Evolutionary conservation across 176 grass and related monocot species (phyloP), one percentile per base, ranked within the genome.

Genomic region (Coix lacrymajobi): DNA sequence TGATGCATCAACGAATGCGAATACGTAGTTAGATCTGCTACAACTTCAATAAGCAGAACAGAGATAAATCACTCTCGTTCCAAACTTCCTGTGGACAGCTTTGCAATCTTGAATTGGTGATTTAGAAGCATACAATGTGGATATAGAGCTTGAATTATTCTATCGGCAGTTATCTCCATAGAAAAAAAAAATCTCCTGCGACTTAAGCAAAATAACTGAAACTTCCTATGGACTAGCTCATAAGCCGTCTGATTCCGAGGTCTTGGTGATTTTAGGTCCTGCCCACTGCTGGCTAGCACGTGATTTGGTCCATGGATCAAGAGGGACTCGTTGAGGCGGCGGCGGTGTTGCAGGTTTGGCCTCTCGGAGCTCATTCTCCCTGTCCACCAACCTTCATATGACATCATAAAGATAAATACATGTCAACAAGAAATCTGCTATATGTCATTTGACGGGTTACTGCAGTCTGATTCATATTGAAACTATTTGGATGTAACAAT

Each of bases 281-380:
- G 92, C 89, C 96, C 87, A 88, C 19, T 88, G 88, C 70, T 93
- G 92, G 71, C 73, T 86, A 65, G 88, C 73, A 67, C 89, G 91
- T 36, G 92, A 95, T 41, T 89, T 92, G 3, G 87, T 9, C 96
- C 96, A 98, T 38, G 96, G 96, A 88, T 98, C 96, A 78, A 93
- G 87, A 73, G 92, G 88, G 6, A 24, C 44, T 28, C 77, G 83
- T 57, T 89, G 90, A 25, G 96, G 77, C 26, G 91, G 91, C 3
- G 87, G 91, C 4, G 89, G 92, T 0, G 63, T 79, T 39, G 92
- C 89, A 34, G 92, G 86, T 73, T 98, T 98, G 26, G 96, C 85
- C 73, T 98, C 91, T 81, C 91, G 73, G 30, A 98, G 91, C 62
- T 98, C 96, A 17, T 98, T 95, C 57, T 98, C 92, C 88, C 96